Conservation (phyloP, 73 alveolate species). For the Uronychia binucleata region DNA sequence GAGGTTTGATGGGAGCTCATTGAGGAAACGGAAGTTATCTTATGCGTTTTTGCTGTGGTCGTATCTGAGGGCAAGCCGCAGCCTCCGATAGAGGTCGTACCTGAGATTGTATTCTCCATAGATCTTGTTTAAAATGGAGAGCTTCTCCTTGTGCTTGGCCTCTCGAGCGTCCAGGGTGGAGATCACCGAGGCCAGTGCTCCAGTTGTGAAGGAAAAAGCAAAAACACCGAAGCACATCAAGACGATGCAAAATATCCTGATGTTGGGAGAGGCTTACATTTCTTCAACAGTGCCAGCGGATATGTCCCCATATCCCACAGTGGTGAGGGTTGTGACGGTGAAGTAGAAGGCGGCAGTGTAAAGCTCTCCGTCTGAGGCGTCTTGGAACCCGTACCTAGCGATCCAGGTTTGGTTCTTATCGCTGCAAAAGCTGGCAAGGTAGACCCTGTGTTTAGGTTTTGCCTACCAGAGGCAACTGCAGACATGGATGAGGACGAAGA, state of each 20-base stretch:
- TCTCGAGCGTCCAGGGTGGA: constrained; percentile 44
- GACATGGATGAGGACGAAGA: constrained; percentile 71
- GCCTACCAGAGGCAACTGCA: constrained; percentile 75
- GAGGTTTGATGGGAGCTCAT: constrained; percentile 89
- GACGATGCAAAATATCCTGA: constrained; percentile 49
- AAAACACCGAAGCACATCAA: constrained; percentile 68
- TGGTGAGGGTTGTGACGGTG: constrained; percentile 77
- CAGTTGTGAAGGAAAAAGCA: constrained; percentile 63
- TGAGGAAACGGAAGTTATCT: constrained; percentile 69
- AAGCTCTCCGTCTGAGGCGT: constrained; percentile 31
- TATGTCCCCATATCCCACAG: constrained; percentile 92
- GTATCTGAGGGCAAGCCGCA: constrained; percentile 58
- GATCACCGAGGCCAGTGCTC: constrained; percentile 57
- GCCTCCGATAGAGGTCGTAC: constrained; percentile 18
- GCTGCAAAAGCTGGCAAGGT: constrained; percentile 58
- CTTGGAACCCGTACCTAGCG: constrained; percentile 7
- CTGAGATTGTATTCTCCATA: not conserved
- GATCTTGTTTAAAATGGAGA: constrained; percentile 2
- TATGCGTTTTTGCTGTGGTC: constrained; percentile 37
- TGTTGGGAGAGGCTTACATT: constrained; percentile 11
- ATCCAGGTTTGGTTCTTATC: constrained; percentile 43
- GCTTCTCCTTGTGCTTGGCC: constrained; percentile 52
- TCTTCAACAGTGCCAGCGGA: constrained; percentile 52
- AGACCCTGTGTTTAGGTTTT: constrained; percentile 27
- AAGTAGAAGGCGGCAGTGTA: constrained; percentile 74